A percentile compares a stretch with the other conserved stretches of the same genome.
Conservation (phyloP, 495 filamentous ascomycete genomes). For the Aspergillus panamensis region DNA sequence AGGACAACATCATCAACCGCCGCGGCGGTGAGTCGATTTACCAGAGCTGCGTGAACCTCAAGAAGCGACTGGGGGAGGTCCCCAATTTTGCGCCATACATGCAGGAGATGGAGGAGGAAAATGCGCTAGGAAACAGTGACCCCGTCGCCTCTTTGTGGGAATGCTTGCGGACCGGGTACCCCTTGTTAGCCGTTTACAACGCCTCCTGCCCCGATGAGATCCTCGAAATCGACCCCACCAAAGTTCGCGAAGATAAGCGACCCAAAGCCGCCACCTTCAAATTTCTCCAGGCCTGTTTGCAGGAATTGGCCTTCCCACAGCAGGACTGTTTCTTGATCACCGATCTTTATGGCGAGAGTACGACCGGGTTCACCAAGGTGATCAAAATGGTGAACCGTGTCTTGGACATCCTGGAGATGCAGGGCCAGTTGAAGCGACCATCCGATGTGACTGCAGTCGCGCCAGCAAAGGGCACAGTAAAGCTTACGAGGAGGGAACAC, state of each 20-base stretch:
- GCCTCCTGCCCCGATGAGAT: constrained; percentile 61
- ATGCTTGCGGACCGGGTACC: constrained; percentile 77
- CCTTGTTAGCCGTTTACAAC: constrained; percentile 87
- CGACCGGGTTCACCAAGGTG: constrained; percentile 96
- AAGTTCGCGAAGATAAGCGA: constrained; percentile 58
- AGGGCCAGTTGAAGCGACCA: constrained; percentile 61
- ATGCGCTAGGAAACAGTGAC: constrained; percentile 59
- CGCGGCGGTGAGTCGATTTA: constrained; percentile 90
- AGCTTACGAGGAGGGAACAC: constrained; percentile 77
- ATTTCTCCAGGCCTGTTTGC: constrained; percentile 64
- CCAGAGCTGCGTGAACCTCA: constrained; percentile 85
- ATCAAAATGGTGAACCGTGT: constrained; percentile 83
- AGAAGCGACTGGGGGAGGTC: constrained; percentile 73
- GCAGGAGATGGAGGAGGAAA: constrained; percentile 60
- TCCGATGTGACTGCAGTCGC: constrained; percentile 44
- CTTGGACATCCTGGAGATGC: constrained; percentile 75
- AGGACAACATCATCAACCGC: constrained; percentile 92
- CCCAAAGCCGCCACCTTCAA: constrained; percentile 69
- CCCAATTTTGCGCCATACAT: constrained; percentile 75
- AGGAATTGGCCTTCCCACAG: constrained; percentile 69
- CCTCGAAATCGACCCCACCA: constrained; percentile 60
- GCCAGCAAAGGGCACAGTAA: constrained; percentile 41
- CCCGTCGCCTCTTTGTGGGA: constrained; percentile 91
- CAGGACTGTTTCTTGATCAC: constrained; percentile 87
- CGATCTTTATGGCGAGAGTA: constrained; percentile 90